These are phyloP conservation scores for Lepidium africanum DNA, from an alignment of 345 rosid species.

Conservation along the genomic window DNA sequence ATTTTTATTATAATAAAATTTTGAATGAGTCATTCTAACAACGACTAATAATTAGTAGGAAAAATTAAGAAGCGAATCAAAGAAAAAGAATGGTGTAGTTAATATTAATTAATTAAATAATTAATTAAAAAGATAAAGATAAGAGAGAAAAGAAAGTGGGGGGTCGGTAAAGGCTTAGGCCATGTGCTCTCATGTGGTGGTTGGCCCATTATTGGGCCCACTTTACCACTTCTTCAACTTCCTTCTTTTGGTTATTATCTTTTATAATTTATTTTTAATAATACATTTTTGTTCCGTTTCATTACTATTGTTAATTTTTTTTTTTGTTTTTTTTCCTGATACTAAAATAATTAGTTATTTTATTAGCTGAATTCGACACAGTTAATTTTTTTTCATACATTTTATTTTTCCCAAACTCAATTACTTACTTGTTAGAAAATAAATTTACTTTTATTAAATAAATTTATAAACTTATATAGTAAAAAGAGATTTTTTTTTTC, in stretches of 20 bases:
- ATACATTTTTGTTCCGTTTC: background rate
- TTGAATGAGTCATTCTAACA: background rate
- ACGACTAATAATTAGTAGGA: background rate
- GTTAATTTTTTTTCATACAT: too few relatives aligned
- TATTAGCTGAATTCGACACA: too few relatives aligned
- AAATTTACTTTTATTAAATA: too few relatives aligned
- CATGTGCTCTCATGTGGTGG: conserved; percentile 41
- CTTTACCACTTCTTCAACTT: conserved; percentile 9
- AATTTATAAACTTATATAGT: too few relatives aligned
- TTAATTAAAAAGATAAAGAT: conserved; percentile 23
- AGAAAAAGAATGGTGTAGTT: conserved; percentile 15
- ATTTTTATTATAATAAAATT: background rate
- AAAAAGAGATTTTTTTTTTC: too few relatives aligned
- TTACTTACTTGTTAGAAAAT: too few relatives aligned
- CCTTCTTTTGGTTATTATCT: background rate
- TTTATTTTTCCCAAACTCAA: too few relatives aligned
- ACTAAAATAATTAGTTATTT: too few relatives aligned
- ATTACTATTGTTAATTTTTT: background rate
- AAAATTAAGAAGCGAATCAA: conserved; percentile 9
- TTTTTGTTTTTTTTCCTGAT: too few relatives aligned
- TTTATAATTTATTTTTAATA: background rate
- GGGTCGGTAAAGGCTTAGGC: conserved; percentile 27
- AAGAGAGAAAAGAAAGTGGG: conserved; percentile 15
- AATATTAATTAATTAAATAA: conserved; percentile 9
- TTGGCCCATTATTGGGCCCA: conserved; percentile 30